Base-by-base conservation (phyloP, 257 asterid species). In the Fraxinus pennsylvanica region DNA sequence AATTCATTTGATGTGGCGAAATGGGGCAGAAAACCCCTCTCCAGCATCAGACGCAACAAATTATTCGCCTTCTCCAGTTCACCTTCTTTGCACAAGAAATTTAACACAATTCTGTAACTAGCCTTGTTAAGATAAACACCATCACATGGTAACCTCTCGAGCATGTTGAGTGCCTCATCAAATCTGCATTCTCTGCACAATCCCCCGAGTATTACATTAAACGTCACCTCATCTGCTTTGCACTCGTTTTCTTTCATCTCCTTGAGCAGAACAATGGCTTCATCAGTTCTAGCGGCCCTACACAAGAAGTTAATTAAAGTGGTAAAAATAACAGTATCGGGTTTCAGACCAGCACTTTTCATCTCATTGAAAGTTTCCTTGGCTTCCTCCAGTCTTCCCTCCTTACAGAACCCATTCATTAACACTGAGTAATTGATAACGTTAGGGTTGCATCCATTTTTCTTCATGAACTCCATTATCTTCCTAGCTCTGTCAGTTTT, bases 51-150 rank as follows among this genome's bases (percentile, higher is more conserved):
- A 71, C 71, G 85, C 71, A 93, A 76, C 80, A 95, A 80, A 35
- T 81, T 87, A 71, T 85, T 85, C 3, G 91, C 93, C 85, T 80
- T 90, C 67, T 89, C 91, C 79, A 87, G 70, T 79, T 93, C 90
- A 19, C 91, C 89, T 81, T 88, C 96, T 78, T 88, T 90, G 83
- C 87, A 89, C 87, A 91, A 82, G 76, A 84, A 84, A 81, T 95
- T 95, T 61, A 95, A 73, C 82, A 93, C 98, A 21, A 93, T 95
- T 85, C 97, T 88, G 84, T 93, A 95, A 83, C 97, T 93, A 71
- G 87, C 91, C 82, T 92, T 91, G 84, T 89, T 91, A 41, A 93
- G 91, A 85, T 76, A 82, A 36, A 93, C 85, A 77, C 99, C 97
- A 30, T 88, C 90, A 36, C 80, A 79, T 6, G 93, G 97, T 66